Percentiles rank a stretch among this genome's conserved stretches.
These are phyloP conservation scores for Cinchona pubescens DNA, from an alignment of 257 asterid genomes.

Conservation along the genomic window DNA sequence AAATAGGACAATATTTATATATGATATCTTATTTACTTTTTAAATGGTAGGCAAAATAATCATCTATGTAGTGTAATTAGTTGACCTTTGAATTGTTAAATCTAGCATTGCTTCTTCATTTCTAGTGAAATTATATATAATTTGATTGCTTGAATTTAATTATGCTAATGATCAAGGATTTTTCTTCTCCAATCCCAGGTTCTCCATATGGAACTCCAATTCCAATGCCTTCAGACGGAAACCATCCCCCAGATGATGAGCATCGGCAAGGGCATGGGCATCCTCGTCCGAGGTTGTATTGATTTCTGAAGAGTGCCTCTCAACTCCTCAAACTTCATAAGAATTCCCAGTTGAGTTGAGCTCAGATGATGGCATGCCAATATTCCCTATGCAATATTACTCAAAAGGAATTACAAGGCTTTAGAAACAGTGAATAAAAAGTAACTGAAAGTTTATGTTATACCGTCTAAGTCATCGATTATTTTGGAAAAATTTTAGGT, in stretches of 20 bases:
- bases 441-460: not conserved
- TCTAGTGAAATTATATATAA: not conserved
- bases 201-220: slow-evolving; percentile 15
- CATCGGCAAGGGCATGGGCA: slow-evolving; percentile 11
- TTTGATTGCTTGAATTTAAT: not conserved
- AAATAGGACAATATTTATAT: not conserved
- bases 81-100: not conserved
- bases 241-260: slow-evolving; percentile 4
- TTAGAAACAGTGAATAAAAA: not conserved
- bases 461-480: not conserved
- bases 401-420: not conserved
- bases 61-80: not conserved
- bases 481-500: too few species aligned
- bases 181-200: not conserved
- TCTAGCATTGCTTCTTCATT: not conserved
- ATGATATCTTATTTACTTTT: not conserved
- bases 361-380: not conserved
- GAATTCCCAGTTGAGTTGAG: not conserved
- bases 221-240: slow-evolving; percentile 15
- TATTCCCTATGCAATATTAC: not conserved
- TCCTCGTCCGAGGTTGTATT: slow-evolving; percentile 7
- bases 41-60: too few species aligned
- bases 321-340: too few species aligned
- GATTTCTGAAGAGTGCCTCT: not conserved
- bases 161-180: not conserved